Conservation (phyloP, 495 filamentous ascomycete genomes). For the Mycothermus thermophilus region DNA sequence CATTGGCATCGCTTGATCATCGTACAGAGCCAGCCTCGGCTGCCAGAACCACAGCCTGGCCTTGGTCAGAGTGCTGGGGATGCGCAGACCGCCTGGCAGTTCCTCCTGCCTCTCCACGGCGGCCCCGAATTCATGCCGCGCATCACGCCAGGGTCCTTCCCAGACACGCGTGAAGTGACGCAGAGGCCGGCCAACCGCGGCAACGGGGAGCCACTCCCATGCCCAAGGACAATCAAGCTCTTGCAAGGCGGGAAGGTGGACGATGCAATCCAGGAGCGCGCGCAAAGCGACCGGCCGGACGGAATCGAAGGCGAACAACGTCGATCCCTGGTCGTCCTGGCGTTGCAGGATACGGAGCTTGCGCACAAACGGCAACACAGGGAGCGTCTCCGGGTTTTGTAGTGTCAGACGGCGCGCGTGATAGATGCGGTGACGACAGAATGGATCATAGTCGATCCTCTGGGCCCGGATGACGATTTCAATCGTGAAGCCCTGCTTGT, state of each 20-base stretch:
- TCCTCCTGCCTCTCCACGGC: constrained; percentile 3
- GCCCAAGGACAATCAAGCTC: constrained; percentile 15
- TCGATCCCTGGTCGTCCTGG: too few relatives aligned
- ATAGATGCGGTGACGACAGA: constrained; percentile 14
- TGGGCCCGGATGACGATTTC: constrained; percentile 1
- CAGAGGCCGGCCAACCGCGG: constrained; percentile 6
- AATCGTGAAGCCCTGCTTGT: not conserved
- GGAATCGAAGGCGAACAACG: too few relatives aligned
- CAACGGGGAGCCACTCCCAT: constrained; percentile 13
- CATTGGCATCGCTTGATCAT: constrained; percentile 1
- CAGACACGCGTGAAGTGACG: constrained; percentile 12
- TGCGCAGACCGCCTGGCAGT: not conserved
- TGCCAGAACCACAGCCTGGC: constrained; percentile 16
- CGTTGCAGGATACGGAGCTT: constrained; percentile 9
- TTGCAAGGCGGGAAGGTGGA: constrained; percentile 9
- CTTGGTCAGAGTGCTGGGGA: constrained; percentile 10
- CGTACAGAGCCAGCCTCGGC: constrained; percentile 2
- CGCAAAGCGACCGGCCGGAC: not conserved
- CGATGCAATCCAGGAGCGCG: constrained; percentile 8
- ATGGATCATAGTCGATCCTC: constrained; percentile 10
- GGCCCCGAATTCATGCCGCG: constrained; percentile 13
- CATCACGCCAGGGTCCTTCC: constrained; percentile 17
- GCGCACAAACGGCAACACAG: constrained; percentile 7
- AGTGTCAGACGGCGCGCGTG: constrained; percentile 14
- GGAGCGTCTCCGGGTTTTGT: constrained; percentile 8